Evolutionary conservation across 768 basidiomycete species (phyloP), one percentile per base, ranked within the genome.

Genomic region (Trichaptum fuscoviolaceum): DNA sequence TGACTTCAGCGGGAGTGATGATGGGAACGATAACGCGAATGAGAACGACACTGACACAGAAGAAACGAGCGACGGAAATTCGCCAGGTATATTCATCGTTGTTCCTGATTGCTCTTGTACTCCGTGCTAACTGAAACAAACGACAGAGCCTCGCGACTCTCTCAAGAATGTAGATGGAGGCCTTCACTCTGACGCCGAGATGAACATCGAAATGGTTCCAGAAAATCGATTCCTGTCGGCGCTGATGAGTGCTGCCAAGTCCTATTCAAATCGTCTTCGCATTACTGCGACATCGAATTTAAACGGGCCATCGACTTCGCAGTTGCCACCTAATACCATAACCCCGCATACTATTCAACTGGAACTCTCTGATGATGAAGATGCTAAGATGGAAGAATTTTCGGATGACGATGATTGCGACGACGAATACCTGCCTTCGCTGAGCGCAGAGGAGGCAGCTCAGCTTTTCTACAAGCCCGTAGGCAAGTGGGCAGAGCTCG

Each of bases 371-470:
- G 10, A 52, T 12, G 42, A 52, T 20, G 42, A 52, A 15, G 42
- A 52, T 52, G 10, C 42, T 52, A 12, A 52, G 42, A 52, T 15
- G 15, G 42, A 52, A 52, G 42, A 52, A 20, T 52, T 52, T 20
- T 61, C 59, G 59, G 59, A 61, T 61, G 24, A 61, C 23, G 59
- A 61, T 5, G 59, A 61, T 23, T 61, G 59, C 24, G 9, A 61
- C 4, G 25, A 61, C 59, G 59, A 61, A 24, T 17, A 12, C 9
- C 15, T 25, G 24, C 30, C 25, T 61, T 34, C 59, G 30, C 23
- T 52, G 42, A 61, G 59, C 30, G 59, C 59, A 34, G 59, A 61
- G 25, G 59, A 61, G 15, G 10, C 24, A 3, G 25, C 30, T 24
- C 59, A 61, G 30, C 24, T 25, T 2, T 34, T 61, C 15, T 61